Evolutionary conservation across 176 grass and related monocot species (phyloP).

Genomic region (Eragrostis curvula): DNA sequence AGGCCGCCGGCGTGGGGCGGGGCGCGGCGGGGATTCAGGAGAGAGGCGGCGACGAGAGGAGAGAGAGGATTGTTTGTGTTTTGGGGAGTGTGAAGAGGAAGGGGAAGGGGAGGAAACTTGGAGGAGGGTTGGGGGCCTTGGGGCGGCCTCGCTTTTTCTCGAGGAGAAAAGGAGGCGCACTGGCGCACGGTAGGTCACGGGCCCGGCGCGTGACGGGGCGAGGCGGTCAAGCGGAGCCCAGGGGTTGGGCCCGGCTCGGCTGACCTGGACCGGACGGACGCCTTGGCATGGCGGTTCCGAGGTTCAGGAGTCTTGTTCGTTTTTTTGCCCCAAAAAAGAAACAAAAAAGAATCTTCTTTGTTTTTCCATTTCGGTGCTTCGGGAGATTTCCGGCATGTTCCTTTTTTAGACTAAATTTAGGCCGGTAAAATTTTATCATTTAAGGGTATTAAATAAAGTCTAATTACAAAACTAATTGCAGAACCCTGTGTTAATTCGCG

Average conservation of each 20-base stretch:
- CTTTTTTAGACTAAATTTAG: too few relatives aligned
- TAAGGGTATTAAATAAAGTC: too few relatives aligned
- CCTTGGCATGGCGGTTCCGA: background rate
- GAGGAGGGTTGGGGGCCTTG: background rate
- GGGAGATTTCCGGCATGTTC: too few relatives aligned
- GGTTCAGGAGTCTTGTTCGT: background rate
- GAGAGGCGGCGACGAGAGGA: slow-evolving; percentile 30
- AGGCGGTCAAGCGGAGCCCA: too few relatives aligned
- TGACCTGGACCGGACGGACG: background rate
- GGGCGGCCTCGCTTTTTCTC: slow-evolving; percentile 35
- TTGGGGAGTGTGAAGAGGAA: slow-evolving; percentile 37
- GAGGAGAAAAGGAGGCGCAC: slow-evolving; percentile 26
- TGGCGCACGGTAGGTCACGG: slow-evolving; percentile 47
- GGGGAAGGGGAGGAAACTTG: slow-evolving; percentile 13
- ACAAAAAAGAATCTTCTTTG: too few relatives aligned
- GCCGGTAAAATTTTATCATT: too few relatives aligned
- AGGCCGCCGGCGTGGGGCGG: background rate
- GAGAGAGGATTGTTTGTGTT: slow-evolving; percentile 13
- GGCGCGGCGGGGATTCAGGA: slow-evolving; percentile 1
- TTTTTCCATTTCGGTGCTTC: too few relatives aligned
- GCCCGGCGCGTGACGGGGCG: slow-evolving; percentile 21
- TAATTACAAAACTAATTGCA: too few relatives aligned
- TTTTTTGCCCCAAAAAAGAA: background rate
- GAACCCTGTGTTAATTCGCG: too few relatives aligned
- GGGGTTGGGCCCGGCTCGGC: background rate